Percentiles rank a stretch among this genome's conserved stretches.
Evolutionary conservation across 352 stramenopile species (phyloP).

Genomic region (Phytophthora cajani): DNA sequence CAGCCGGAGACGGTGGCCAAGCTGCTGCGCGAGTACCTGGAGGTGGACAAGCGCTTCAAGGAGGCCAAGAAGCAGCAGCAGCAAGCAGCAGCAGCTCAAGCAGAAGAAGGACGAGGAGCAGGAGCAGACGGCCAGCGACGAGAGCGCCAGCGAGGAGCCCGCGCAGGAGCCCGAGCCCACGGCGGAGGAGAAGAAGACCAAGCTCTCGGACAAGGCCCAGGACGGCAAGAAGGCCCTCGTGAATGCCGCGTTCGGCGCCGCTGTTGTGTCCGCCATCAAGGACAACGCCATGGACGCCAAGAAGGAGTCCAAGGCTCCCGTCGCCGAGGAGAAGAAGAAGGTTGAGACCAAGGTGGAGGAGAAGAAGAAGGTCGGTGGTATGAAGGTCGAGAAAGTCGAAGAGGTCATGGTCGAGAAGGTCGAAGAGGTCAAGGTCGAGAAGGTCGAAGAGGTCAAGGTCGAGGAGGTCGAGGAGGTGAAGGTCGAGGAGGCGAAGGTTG

Average conservation of each 20-base stretch:
- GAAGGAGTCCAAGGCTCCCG: constrained; percentile 4
- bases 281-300: constrained; percentile 38
- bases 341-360: constrained; percentile 20
- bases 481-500: constrained; percentile 18
- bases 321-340: constrained; percentile 13
- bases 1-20: constrained; percentile 38
- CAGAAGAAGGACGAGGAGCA: constrained; percentile 18
- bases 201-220: constrained; percentile 31
- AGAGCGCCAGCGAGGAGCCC: constrained; percentile 35
- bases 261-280: constrained; percentile 38
- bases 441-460: constrained; percentile 15
- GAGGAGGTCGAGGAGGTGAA: constrained; percentile 11
- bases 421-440: constrained; percentile 16
- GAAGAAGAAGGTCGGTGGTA: constrained; percentile 12
- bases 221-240: constrained; percentile 41
- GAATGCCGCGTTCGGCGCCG: constrained; percentile 33
- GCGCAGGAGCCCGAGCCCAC: constrained; percentile 25
- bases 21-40: constrained; percentile 56
- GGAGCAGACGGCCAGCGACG: constrained; percentile 30
- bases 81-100: constrained; percentile 5
- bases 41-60: constrained; percentile 42
- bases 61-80: constrained; percentile 18
- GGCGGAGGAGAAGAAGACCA: constrained; percentile 11
- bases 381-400: constrained; percentile 16
- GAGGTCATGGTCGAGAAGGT: constrained; percentile 19